Conservation (phyloP, 2,329 filamentous ascomycete genomes). For the Pseudofabraea citricarpa region DNA sequence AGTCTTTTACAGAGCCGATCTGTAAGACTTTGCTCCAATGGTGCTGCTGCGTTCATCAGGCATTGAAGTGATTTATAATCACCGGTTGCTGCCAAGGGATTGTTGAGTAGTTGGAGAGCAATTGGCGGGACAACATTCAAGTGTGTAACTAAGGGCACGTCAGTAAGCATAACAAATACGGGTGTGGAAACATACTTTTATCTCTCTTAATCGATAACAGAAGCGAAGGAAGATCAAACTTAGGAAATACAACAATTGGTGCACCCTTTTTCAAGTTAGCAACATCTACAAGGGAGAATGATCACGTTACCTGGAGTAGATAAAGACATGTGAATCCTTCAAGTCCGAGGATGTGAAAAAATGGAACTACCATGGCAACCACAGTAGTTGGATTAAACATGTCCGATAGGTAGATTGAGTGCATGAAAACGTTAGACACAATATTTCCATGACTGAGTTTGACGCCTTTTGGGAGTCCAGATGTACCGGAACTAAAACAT, state of each 20-base stretch:
- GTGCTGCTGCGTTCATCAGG: constrained; percentile 65
- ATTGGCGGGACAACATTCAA: constrained; percentile 63
- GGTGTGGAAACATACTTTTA: no score
- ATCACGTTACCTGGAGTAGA: neutral
- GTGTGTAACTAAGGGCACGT: constrained; percentile 21
- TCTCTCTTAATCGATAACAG: constrained; percentile 54
- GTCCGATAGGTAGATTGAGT: neutral
- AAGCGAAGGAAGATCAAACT: constrained; percentile 70
- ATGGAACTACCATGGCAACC: neutral
- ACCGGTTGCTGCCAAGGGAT: constrained; percentile 58
- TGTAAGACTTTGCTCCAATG: constrained; percentile 37
- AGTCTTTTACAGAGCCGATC: constrained; percentile 5
- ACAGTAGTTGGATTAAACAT: neutral
- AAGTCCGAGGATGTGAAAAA: neutral
- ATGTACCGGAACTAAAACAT: constrained; percentile 49
- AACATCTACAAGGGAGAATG: no score
- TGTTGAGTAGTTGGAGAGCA: constrained; percentile 66
- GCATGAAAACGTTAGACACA: constrained; percentile 5
- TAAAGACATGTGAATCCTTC: neutral
- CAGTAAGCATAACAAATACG: no score
- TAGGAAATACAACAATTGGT: constrained; percentile 70
- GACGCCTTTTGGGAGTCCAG: constrained; percentile 50
- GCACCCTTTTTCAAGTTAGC: constrained; percentile 29
- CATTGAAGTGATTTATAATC: constrained; percentile 62
- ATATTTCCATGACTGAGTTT: constrained; percentile 10